Evolutionary conservation across 495 filamentous ascomycete genomes (phyloP).

Genomic region (Rhizodiscina lignyota): DNA sequence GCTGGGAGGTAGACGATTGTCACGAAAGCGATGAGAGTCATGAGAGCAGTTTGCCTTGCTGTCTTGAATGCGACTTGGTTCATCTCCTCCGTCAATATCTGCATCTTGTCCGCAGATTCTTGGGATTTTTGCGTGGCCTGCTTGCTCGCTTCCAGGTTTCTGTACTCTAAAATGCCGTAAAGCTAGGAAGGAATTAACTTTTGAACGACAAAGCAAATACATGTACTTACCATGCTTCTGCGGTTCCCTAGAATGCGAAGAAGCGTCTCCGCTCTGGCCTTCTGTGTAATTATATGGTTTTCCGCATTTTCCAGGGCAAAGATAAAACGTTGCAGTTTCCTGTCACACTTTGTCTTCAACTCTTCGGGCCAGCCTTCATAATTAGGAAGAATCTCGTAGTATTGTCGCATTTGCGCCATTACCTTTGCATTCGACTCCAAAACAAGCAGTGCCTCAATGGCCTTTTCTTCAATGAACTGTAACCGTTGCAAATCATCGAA

Average conservation of each 20-base stretch:
- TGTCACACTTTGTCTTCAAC: too few species aligned
- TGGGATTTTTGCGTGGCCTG: conserved; percentile 16
- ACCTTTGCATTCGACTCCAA: conserved; percentile 23
- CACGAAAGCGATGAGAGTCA: conserved; percentile 27
- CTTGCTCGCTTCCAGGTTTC: conserved; percentile 17
- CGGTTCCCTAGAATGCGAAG: conserved; percentile 13
- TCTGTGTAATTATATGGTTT: conserved; percentile 4
- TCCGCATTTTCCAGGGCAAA: conserved; percentile 1
- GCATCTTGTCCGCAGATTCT: conserved; percentile 17
- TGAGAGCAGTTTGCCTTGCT: conserved; percentile 14
- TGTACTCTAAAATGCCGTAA: conserved; percentile 15
- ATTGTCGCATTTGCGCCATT: conserved; percentile 18
- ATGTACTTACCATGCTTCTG: conserved; percentile 13
- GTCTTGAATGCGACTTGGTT: conserved; percentile 11
- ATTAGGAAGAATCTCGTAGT: conserved; percentile 15
- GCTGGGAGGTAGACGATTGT: conserved; percentile 27
- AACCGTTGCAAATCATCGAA: conserved; percentile 24
- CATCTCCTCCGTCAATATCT: conserved; percentile 16
- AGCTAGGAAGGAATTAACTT: conserved; percentile 12
- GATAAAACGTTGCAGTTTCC: too few species aligned
- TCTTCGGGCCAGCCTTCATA: too few species aligned
- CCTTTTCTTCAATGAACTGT: conserved; percentile 23
- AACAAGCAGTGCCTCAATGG: conserved; percentile 20
- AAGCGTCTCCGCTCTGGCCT: conserved; percentile 14
- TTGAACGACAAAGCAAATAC: not conserved